These are phyloP conservation scores for Rhododendron ferrugineum DNA, from an alignment of 148 eudicot species.

Conservation along the genomic window DNA sequence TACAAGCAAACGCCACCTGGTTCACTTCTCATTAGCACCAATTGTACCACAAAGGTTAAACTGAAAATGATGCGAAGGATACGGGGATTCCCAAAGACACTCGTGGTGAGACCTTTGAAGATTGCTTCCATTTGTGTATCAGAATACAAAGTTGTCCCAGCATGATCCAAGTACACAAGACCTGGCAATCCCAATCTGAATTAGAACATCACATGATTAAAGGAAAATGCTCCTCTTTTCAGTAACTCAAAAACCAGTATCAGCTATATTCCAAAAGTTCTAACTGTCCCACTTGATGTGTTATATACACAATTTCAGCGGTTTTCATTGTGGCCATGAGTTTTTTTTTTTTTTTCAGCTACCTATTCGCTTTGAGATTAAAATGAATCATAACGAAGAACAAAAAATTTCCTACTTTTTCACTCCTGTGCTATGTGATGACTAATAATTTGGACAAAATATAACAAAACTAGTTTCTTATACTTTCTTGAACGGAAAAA, in stretches of 20 bases:
- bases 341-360: not conserved
- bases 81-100: constrained; percentile 89
- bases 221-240: not conserved
- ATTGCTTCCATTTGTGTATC: constrained; percentile 84
- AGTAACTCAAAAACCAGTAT: not conserved
- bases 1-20: not conserved
- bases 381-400: not conserved
- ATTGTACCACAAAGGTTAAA: not conserved
- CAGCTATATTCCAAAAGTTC: not conserved
- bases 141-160: constrained; percentile 91
- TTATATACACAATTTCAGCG: too few relatives aligned
- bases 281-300: not conserved
- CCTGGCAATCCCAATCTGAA: constrained; percentile 29
- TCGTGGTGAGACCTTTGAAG: constrained; percentile 67
- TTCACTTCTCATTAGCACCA: not conserved
- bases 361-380: not conserved
- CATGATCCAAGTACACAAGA: constrained; percentile 87
- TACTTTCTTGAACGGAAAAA: not conserved
- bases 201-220: not conserved
- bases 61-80: constrained; percentile 29
- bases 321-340: not conserved
- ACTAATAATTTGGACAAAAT: not conserved
- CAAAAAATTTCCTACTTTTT: not conserved
- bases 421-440: not conserved
- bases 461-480: not conserved